Conservation (phyloP, 1,139 yeast species). For the Kodamaea anthophila region DNA sequence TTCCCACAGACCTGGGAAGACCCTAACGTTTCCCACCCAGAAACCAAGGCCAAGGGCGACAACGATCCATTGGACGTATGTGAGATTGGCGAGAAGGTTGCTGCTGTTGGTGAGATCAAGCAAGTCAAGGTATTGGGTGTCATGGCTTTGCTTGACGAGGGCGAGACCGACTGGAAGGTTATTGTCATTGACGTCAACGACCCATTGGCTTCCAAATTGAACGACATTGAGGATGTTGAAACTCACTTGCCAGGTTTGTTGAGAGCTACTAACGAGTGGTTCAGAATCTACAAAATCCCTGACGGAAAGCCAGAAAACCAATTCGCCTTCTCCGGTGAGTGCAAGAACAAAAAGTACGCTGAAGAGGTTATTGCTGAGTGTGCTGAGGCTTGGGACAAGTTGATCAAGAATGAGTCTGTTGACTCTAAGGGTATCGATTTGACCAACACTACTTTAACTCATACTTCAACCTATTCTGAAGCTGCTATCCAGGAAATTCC, state of each 20-base stretch:
- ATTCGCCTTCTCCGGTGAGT: conserved; percentile 81
- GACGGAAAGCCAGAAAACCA: conserved; percentile 86
- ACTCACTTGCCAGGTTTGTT: conserved; percentile 77
- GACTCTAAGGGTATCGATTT: conserved; percentile 43
- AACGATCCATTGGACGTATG: conserved; percentile 96
- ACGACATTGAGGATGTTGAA: conserved; percentile 80
- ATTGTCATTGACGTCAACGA: conserved; percentile 80
- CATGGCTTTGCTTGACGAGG: conserved; percentile 91
- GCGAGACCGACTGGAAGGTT: conserved; percentile 97
- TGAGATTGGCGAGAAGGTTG: conserved; percentile 74
- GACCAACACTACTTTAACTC: conserved; percentile 62
- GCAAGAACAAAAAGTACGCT: conserved; percentile 66
- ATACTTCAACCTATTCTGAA: conserved; percentile 47
- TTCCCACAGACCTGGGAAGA: conserved; percentile 98
- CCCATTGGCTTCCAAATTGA: conserved; percentile 67
- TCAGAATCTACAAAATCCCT: conserved; percentile 90
- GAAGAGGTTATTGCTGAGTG: conserved; percentile 68
- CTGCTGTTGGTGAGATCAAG: conserved; percentile 69
- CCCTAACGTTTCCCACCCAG: conserved; percentile 36
- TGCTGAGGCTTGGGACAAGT: conserved; percentile 68
- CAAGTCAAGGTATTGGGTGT: conserved; percentile 89
- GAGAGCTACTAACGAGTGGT: conserved; percentile 86
- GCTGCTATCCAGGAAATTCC: conserved; percentile 54
- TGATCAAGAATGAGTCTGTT: conserved; percentile 50
- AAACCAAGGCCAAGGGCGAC: conserved; percentile 63